These are phyloP conservation scores for Heterobasidion irregulare DNA, from an alignment of 1,284 basidiomycete species.

Conservation along the genomic window DNA sequence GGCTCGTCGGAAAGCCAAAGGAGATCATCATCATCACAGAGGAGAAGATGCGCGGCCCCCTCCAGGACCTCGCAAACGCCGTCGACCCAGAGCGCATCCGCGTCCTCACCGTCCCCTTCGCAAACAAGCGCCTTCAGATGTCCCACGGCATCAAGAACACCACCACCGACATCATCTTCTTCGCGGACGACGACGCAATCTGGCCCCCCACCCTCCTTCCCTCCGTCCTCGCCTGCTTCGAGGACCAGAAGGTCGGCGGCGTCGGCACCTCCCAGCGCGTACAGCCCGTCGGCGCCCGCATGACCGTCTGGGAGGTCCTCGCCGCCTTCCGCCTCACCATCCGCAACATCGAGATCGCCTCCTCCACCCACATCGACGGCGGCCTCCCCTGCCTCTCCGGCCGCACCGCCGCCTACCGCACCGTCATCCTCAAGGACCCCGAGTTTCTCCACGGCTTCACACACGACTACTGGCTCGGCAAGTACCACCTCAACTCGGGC, in stretches of 20 bases:
- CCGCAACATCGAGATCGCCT: constrained; percentile 86
- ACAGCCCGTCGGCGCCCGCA: constrained; percentile 63
- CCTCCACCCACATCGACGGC: constrained; percentile 86
- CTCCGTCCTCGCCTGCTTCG: constrained; percentile 83
- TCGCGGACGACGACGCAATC: constrained; percentile 91
- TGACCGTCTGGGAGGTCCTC: constrained; percentile 92
- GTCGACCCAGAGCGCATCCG: constrained; percentile 81
- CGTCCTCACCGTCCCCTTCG: constrained; percentile 85
- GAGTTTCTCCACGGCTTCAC: constrained; percentile 89
- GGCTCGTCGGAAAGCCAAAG: constrained; percentile 85
- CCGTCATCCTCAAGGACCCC: constrained; percentile 89
- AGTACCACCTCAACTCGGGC: constrained; percentile 88
- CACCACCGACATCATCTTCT: constrained; percentile 91
- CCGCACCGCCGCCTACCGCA: constrained; percentile 86
- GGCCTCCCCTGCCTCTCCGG: constrained; percentile 88
- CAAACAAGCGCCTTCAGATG: constrained; percentile 93
- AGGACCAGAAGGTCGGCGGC: constrained; percentile 88
- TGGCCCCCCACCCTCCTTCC: constrained; percentile 87
- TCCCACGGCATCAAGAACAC: constrained; percentile 83
- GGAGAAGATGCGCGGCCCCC: constrained; percentile 79
- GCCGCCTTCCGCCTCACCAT: constrained; percentile 89
- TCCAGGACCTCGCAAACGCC: constrained; percentile 79
- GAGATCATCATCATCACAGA: constrained; percentile 93
- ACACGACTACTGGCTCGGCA: constrained; percentile 87
- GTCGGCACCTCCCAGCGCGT: constrained; percentile 89